Evolutionary conservation across 306 rosid species (phyloP).

Genomic region (Comarum palustre): DNA sequence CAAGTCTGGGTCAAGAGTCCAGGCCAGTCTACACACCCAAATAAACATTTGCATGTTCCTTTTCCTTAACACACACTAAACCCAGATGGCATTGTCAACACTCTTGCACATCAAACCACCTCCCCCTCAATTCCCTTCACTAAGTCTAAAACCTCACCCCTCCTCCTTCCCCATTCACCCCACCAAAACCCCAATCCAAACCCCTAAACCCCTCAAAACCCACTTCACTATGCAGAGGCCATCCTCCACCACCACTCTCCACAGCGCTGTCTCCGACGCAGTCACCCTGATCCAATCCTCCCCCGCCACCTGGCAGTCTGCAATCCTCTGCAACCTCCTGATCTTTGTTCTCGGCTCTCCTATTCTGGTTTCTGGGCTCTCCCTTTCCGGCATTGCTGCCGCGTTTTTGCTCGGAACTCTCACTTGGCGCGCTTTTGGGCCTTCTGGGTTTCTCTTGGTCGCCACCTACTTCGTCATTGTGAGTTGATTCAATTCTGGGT

Average conservation of each 20-base stretch:
- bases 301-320: constrained; percentile 79
- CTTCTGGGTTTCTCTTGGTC: constrained; percentile 81
- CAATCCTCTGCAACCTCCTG: constrained; percentile 57
- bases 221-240: constrained; percentile 28
- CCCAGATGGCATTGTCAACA: constrained; percentile 29
- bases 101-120: constrained; percentile 23
- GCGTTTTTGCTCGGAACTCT: constrained; percentile 92
- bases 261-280: constrained; percentile 46
- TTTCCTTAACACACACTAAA: neutral
- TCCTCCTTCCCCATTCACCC: constrained; percentile 16
- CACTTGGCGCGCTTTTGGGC: constrained; percentile 97
- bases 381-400: constrained; percentile 72
- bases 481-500: constrained; percentile 8
- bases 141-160: neutral
- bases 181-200: constrained; percentile 15
- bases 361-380: constrained; percentile 67
- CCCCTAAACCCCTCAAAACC: constrained; percentile 15
- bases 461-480: constrained; percentile 79
- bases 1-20: neutral
- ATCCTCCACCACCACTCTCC: constrained; percentile 33
- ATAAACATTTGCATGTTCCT: neutral
- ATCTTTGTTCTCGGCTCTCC: constrained; percentile 78
- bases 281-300: constrained; percentile 60
- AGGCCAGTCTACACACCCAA: neutral
- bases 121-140: constrained; percentile 26